Evolutionary conservation across 108 stramenopile genomes (phyloP).

Genomic region (Discostella pseudostelligera): DNA sequence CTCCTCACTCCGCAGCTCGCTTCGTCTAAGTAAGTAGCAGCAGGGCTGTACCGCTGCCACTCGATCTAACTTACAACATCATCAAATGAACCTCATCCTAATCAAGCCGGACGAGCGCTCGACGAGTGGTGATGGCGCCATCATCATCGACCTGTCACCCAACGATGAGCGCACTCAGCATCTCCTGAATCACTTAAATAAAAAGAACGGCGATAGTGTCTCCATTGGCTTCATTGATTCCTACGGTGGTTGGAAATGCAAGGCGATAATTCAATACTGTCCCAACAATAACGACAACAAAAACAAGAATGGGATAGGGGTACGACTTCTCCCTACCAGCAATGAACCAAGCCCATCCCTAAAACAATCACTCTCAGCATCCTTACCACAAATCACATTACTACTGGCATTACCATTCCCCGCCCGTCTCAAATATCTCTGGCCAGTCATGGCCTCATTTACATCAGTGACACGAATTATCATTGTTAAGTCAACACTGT

Average conservation of each 20-base stretch:
- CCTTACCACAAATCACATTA: constrained; percentile 30
- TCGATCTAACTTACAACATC: no score
- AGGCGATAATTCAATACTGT: constrained; percentile 8
- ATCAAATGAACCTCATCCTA: constrained; percentile 17
- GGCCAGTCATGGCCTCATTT: constrained; percentile 42
- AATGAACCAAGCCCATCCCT: not conserved
- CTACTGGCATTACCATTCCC: constrained; percentile 40
- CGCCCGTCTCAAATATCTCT: constrained; percentile 28
- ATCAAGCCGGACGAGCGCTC: constrained; percentile 2
- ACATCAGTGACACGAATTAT: constrained; percentile 27
- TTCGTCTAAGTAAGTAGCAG: no score
- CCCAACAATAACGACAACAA: not conserved
- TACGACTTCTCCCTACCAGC: not conserved
- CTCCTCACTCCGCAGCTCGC: no score
- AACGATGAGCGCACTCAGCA: constrained; percentile 39
- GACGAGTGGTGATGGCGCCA: not conserved
- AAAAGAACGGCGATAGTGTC: constrained; percentile 34
- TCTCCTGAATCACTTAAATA: constrained; percentile 25
- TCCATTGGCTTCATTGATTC: constrained; percentile 24
- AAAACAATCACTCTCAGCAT: not conserved
- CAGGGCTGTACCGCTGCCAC: no score
- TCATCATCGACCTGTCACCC: constrained; percentile 7
- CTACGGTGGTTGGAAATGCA: constrained; percentile 13
- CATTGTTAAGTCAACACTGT: constrained; percentile 24
- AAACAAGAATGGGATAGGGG: not conserved